Evolutionary conservation across 192 early-diverging fungal genomes (phyloP), one percentile per base, ranked within the genome.

Genomic region (Phlyctochytrium planicorne): DNA sequence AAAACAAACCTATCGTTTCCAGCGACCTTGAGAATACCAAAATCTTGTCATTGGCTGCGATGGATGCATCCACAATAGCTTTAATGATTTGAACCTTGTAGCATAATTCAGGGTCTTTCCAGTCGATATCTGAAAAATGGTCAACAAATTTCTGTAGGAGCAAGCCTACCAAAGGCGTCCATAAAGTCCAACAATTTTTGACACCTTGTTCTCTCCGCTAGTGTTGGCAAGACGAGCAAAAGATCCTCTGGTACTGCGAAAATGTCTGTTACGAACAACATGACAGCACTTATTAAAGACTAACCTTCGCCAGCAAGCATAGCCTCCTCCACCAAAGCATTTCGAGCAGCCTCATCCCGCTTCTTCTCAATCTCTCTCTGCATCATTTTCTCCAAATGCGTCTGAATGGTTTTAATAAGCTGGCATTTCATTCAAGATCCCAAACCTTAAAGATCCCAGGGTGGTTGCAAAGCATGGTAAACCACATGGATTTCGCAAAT

Each of bases 1-100:
- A 53, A 16, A 52, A 59, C 71, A 33, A 78, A 89, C 87, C 80
- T 20, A 93, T 68, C n/a, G 84, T 88, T 3, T 82, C 77, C 10
- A 93, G 74, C 61, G 87, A 87, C 29, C 90, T 82, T 25, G 87
- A 84, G 69, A 92, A 93, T 23, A 93, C 69, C 12, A 93, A 75
- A 25, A 90, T 80, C 23, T 92, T 92, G 33, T 95, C 89, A 20
- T 77, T 73, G 3, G 74, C 30, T 3, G 30, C 37, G 12, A 71
- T 71, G 37, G 86, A 80, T 47, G 71, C 64, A 3, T 67, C 61
- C 0, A 90, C 64, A 52, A 93, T 88, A 16, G 83, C 72, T 53
- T 88, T 53, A 29, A 86, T 52, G n/a, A 93, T 62, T 30, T 57
- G 56, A 61, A 74, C 40, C 37, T 78, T 78, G 31, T 30, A 6